Evolutionary conservation across 1,139 yeast species (phyloP).

Genomic region (Zygosaccharomyces sapae): DNA sequence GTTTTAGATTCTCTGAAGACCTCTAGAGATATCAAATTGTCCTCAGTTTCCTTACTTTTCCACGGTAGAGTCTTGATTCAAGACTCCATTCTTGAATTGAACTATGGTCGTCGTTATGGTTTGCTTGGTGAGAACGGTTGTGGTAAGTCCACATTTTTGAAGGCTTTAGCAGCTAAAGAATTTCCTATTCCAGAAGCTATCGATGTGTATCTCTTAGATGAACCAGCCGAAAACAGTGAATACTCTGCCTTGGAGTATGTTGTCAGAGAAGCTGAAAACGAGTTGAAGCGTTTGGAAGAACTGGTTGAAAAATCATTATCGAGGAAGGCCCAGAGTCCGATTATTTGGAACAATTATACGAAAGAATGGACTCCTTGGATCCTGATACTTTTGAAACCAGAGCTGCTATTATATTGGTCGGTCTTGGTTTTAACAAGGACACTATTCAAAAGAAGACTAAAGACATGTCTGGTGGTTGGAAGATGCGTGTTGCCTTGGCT

Average conservation of each 20-base stretch:
- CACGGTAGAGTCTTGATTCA: slow-evolving; percentile 96
- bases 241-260: slow-evolving; percentile 92
- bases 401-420: slow-evolving; percentile 92
- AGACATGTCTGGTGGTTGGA: slow-evolving; percentile 98
- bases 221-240: slow-evolving; percentile 95
- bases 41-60: slow-evolving; percentile 85
- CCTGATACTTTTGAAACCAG: slow-evolving; percentile 94
- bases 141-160: slow-evolving; percentile 94
- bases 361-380: slow-evolving; percentile 93
- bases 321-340: slow-evolving; percentile 94
- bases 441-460: slow-evolving; percentile 89
- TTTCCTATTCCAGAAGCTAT: slow-evolving; percentile 90
- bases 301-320: slow-evolving; percentile 85
- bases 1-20: slow-evolving; percentile 84
- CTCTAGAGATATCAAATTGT: slow-evolving; percentile 89
- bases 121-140: slow-evolving; percentile 98
- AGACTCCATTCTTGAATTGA: slow-evolving; percentile 87
- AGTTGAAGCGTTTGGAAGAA: slow-evolving; percentile 86
- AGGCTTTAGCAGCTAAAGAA: slow-evolving; percentile 92
- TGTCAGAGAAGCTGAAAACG: slow-evolving; percentile 91
- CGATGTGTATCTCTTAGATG: slow-evolving; percentile 88
- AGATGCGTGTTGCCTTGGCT: slow-evolving; percentile 74
- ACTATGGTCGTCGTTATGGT: slow-evolving; percentile 96
- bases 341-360: slow-evolving; percentile 80
- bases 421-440: slow-evolving; percentile 88